A percentile compares a stretch with the other conserved stretches of the same genome.
Conservation (phyloP, 2,329 filamentous ascomycete genomes). For the Ophiostoma montium region DNA sequence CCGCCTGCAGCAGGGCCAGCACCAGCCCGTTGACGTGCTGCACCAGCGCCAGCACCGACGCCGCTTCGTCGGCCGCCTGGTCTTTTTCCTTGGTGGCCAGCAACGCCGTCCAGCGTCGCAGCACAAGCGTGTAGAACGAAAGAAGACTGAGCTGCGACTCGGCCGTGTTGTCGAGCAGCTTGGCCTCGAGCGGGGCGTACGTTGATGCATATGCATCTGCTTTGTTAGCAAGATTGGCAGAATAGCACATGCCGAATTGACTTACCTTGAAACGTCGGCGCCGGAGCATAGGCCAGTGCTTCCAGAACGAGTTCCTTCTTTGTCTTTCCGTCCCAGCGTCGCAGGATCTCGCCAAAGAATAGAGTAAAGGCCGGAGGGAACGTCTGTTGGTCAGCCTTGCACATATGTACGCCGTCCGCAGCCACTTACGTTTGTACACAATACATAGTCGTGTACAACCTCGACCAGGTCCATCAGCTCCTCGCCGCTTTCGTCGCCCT, state of each 20-base stretch:
- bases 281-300: slow-evolving; percentile 39
- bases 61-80: neutral
- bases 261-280: slow-evolving; percentile 42
- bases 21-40: slow-evolving; percentile 40
- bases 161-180: slow-evolving; percentile 32
- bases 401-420: neutral
- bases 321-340: slow-evolving; percentile 47
- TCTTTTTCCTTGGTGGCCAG: slow-evolving; percentile 26
- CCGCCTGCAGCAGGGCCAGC: slow-evolving; percentile 44
- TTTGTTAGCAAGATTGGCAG: neutral
- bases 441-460: slow-evolving; percentile 40
- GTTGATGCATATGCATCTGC: slow-evolving; percentile 28
- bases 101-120: slow-evolving; percentile 42
- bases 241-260: neutral
- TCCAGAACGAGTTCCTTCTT: slow-evolving; percentile 40
- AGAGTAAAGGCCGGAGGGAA: slow-evolving; percentile 13
- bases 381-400: neutral
- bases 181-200: slow-evolving; percentile 35
- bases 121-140: slow-evolving; percentile 50
- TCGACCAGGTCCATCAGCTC: slow-evolving; percentile 39
- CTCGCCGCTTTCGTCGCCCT: slow-evolving; percentile 27
- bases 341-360: slow-evolving; percentile 38
- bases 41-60: slow-evolving; percentile 28
- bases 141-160: slow-evolving; percentile 47
- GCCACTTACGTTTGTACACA: slow-evolving; percentile 40